These are phyloP conservation scores for Psilocybe cubensis DNA, from an alignment of 768 basidiomycete genomes.

Conservation along the genomic window DNA sequence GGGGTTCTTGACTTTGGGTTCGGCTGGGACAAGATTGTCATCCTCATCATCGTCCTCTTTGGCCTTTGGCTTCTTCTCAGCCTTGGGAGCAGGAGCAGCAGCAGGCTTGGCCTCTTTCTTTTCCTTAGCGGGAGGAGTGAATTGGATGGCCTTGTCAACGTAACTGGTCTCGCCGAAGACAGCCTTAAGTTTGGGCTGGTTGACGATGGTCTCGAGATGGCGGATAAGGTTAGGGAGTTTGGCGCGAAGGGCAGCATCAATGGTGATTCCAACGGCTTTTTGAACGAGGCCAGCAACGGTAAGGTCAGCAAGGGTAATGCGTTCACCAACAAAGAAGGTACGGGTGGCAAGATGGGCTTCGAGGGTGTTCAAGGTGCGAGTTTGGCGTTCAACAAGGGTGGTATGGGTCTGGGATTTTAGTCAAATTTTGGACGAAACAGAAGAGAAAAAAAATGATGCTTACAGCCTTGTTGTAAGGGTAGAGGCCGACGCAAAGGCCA, in stretches of 20 bases:
- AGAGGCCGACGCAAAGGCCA: conserved; percentile 44
- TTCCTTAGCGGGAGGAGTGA: conserved; percentile 77
- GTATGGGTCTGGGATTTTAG: conserved; percentile 56
- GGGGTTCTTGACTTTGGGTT: conserved; percentile 94
- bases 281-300: conserved; percentile 61
- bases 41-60: conserved; percentile 76
- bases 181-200: conserved; percentile 77
- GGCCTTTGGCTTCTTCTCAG: conserved; percentile 66
- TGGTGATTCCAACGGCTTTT: conserved; percentile 51
- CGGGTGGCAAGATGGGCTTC: conserved; percentile 73
- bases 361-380: conserved; percentile 64
- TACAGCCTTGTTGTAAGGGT: conserved; percentile 87
- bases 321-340: conserved; percentile 93
- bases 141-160: conserved; percentile 72
- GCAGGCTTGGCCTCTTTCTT: conserved; percentile 70
- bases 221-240: conserved; percentile 81
- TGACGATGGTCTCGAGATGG: conserved; percentile 83
- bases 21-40: conserved; percentile 69
- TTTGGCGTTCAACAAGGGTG: conserved; percentile 52
- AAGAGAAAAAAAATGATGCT: conserved; percentile 29
- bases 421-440: conserved; percentile 2
- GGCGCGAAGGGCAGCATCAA: conserved; percentile 70
- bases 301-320: conserved; percentile 94
- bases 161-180: conserved; percentile 65
- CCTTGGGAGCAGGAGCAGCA: conserved; percentile 50